phyloP scores from a whole-genome alignment of 2,329 filamentous ascomycete genomes.

The Penicillium freii region DNA sequence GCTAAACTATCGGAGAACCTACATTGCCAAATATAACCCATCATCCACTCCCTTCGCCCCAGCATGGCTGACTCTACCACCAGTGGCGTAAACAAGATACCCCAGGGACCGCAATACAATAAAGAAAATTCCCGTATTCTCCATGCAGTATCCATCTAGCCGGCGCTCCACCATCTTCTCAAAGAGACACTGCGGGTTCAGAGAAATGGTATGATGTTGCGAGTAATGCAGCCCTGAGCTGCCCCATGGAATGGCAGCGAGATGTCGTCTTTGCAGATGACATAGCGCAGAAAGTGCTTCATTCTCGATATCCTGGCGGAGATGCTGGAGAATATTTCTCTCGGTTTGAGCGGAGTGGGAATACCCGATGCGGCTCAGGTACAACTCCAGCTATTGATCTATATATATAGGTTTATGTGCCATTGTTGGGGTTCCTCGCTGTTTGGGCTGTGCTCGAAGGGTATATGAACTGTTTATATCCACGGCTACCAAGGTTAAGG shows the following conservation, averaged over 20 bases:
- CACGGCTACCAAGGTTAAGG: neutral
- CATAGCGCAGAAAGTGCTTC: slow-evolving; percentile 35
- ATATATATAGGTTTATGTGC: slow-evolving; percentile 31
- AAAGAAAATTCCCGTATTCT: slow-evolving; percentile 56
- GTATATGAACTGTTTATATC: neutral
- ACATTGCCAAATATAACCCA: slow-evolving; percentile 51
- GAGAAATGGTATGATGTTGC: slow-evolving; percentile 47
- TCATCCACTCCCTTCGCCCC: slow-evolving; percentile 35
- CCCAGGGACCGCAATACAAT: slow-evolving; percentile 53
- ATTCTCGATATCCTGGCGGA: slow-evolving; percentile 28
- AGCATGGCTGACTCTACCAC: slow-evolving; percentile 48
- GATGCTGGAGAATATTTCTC: slow-evolving; percentile 24
- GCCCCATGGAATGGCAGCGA: slow-evolving; percentile 55
- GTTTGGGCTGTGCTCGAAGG: neutral
- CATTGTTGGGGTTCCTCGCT: slow-evolving; percentile 6
- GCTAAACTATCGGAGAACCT: slow-evolving; percentile 12
- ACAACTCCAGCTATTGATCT: slow-evolving; percentile 36
- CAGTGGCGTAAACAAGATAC: slow-evolving; percentile 55
- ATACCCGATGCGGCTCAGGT: slow-evolving; percentile 36
- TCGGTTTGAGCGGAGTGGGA: slow-evolving; percentile 14
- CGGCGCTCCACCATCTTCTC: slow-evolving; percentile 53
- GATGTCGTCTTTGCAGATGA: slow-evolving; percentile 44
- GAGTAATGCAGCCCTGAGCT: slow-evolving; percentile 58
- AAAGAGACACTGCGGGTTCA: slow-evolving; percentile 52
- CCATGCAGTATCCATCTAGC: slow-evolving; percentile 62